Evolutionary conservation across 495 filamentous ascomycete genomes (phyloP).

Genomic region (Penicillium egyptiacum): DNA sequence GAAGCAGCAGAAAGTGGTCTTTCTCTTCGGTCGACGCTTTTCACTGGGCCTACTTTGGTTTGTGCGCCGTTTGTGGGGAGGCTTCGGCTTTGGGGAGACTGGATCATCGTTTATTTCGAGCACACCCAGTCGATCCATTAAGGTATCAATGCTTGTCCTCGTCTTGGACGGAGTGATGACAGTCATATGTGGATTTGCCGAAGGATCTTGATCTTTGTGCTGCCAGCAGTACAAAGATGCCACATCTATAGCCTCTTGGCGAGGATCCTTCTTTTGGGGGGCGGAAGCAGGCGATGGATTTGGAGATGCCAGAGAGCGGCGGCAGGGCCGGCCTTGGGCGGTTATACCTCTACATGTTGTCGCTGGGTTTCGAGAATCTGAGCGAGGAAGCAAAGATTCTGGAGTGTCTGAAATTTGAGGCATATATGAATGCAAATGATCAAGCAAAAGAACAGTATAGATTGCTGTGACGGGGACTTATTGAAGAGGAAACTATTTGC

Average conservation of each 20-base stretch:
- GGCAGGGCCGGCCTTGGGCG: conserved; percentile 71
- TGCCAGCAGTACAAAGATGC: conserved; percentile 83
- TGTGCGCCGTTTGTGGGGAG: conserved; percentile 13
- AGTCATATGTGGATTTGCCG: conserved; percentile 10
- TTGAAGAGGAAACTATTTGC: conserved; percentile 11
- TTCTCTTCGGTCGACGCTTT: conserved; percentile 17
- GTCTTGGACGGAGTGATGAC: conserved; percentile 45
- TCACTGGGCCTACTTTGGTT: conserved; percentile 23
- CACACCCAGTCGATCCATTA: conserved; percentile 75
- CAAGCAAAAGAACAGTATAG: neutral
- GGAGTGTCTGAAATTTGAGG: conserved; percentile 80
- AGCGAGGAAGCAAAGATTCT: conserved; percentile 71
- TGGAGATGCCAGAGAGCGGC: conserved; percentile 58
- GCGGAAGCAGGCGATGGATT: conserved; percentile 37
- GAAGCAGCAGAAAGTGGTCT: conserved; percentile 43
- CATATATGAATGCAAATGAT: conserved; percentile 45
- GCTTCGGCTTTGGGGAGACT: conserved; percentile 10
- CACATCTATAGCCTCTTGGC: conserved; percentile 38
- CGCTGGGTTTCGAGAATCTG: conserved; percentile 79
- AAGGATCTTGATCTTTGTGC: conserved; percentile 80
- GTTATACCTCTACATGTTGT: conserved; percentile 90
- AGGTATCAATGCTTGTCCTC: conserved; percentile 77
- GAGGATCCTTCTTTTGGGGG: conserved; percentile 38
- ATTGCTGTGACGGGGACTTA: conserved; percentile 2
- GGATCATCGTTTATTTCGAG: conserved; percentile 53